phyloP scores from a whole-genome alignment of 2,329 filamentous ascomycete genomes.

The Colletotrichum navitas region DNA sequence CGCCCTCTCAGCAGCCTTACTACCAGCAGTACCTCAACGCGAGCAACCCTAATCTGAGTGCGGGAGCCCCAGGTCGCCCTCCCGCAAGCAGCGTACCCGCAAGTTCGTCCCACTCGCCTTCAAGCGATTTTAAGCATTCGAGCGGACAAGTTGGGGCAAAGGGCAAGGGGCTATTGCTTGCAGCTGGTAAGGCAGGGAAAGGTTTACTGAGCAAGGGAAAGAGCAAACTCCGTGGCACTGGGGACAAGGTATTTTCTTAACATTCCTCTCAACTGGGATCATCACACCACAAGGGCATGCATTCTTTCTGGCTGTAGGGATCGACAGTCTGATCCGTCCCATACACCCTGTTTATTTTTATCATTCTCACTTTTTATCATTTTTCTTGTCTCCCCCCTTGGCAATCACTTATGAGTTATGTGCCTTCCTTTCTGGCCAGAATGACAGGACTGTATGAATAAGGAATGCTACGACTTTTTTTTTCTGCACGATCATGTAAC shows the following conservation, averaged over 20 bases:
- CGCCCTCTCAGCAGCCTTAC: constrained; percentile 60
- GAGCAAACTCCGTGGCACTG: constrained; percentile 79
- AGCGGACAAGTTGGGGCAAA: constrained; percentile 79
- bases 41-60: constrained; percentile 52
- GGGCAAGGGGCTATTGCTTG: constrained; percentile 89
- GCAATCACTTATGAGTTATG: constrained; percentile 34
- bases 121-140: constrained; percentile 65
- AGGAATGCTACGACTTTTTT: constrained; percentile 56
- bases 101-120: constrained; percentile 53
- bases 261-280: constrained; percentile 49
- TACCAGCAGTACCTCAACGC: constrained; percentile 69
- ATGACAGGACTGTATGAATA: constrained; percentile 56
- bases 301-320: constrained; percentile 44
- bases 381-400: constrained; percentile 37
- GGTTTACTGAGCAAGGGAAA: constrained; percentile 92
- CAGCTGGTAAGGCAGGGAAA: constrained; percentile 90
- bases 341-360: constrained; percentile 32
- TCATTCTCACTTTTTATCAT: constrained; percentile 21
- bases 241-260: constrained; percentile 91
- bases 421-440: constrained; percentile 46
- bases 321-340: constrained; percentile 25
- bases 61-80: constrained; percentile 47
- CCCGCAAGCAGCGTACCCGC: constrained; percentile 54
- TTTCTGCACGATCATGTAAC: constrained; percentile 47
- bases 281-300: constrained; percentile 43